These are phyloP conservation scores for Chamaenerion angustifolium DNA, from an alignment of 345 rosid genomes.

Conservation along the genomic window DNA sequence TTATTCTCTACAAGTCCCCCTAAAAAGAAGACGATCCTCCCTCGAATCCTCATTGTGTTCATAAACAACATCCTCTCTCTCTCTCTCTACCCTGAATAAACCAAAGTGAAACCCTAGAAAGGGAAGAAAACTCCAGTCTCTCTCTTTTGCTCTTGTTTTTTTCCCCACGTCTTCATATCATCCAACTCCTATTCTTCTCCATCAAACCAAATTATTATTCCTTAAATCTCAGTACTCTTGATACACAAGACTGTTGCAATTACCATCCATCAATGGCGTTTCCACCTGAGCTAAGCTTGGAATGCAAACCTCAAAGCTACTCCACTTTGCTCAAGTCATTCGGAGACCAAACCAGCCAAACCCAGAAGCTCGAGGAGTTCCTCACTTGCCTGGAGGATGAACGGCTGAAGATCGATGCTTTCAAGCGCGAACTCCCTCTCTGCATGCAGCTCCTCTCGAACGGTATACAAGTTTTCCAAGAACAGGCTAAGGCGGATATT, in stretches of 20 bases:
- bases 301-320: conserved; percentile 72
- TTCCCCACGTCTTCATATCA: conserved; percentile 14
- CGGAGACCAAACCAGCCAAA: conserved; percentile 58
- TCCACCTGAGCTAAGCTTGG: conserved; percentile 66
- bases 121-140: conserved; percentile 16
- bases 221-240: too few relatives aligned
- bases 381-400: conserved; percentile 82
- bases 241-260: too few relatives aligned
- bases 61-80: conserved; percentile 20
- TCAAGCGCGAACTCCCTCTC: conserved; percentile 97
- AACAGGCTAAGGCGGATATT: too few relatives aligned
- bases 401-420: conserved; percentile 89
- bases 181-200: neutral
- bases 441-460: conserved; percentile 98
- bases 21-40: conserved; percentile 40
- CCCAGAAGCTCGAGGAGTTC: conserved; percentile 77
- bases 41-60: conserved; percentile 49
- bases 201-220: too few relatives aligned
- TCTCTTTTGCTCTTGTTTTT: conserved; percentile 23
- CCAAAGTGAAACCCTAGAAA: conserved; percentile 14
- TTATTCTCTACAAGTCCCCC: conserved; percentile 58
- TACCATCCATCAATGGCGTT: conserved; percentile 34
- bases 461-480: conserved; percentile 31
- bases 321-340: conserved; percentile 83
- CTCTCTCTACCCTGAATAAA: conserved; percentile 7